phyloP scores from a whole-genome alignment of 768 basidiomycete species.

The Gloeopeniophorella convolvens region DNA sequence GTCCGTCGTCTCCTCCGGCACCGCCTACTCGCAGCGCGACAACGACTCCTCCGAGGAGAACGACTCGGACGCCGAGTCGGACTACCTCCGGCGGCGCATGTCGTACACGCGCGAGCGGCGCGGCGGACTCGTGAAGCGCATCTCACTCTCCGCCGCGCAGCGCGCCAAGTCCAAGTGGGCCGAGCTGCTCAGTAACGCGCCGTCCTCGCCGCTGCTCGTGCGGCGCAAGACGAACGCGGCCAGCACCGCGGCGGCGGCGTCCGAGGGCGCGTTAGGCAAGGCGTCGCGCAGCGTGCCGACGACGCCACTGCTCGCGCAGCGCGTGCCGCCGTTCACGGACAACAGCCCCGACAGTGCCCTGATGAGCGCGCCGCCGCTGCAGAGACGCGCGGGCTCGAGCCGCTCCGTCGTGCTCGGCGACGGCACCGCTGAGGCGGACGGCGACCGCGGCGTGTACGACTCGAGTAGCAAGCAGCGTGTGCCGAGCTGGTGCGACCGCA shows the following conservation, averaged over 20 bases:
- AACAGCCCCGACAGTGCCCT: background rate
- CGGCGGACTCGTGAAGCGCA: constrained; percentile 16
- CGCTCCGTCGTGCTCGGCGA: constrained; percentile 20
- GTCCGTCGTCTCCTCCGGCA: constrained; percentile 49
- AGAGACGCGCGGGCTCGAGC: constrained; percentile 1
- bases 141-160: constrained; percentile 19
- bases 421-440: constrained; percentile 33
- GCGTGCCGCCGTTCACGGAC: background rate
- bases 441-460: constrained; percentile 66
- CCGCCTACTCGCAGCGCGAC: constrained; percentile 30
- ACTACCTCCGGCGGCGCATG: constrained; percentile 13
- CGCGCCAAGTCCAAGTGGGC: constrained; percentile 20
- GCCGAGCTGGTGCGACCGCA: constrained; percentile 86
- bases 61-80: constrained; percentile 17
- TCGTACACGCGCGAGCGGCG: background rate
- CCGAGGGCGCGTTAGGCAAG: background rate
- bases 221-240: too few species aligned
- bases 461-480: constrained; percentile 76
- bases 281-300: constrained; percentile 7
- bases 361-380: background rate
- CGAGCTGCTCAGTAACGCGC: constrained; percentile 10
- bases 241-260: background rate
- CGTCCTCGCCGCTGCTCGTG: background rate
- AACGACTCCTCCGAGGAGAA: constrained; percentile 18
- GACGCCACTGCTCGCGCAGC: constrained; percentile 11